Percentiles rank a stretch among this genome's conserved stretches.
phyloP scores from a whole-genome alignment of 2,329 filamentous ascomycete species.

The Aspergillus neotritici region DNA sequence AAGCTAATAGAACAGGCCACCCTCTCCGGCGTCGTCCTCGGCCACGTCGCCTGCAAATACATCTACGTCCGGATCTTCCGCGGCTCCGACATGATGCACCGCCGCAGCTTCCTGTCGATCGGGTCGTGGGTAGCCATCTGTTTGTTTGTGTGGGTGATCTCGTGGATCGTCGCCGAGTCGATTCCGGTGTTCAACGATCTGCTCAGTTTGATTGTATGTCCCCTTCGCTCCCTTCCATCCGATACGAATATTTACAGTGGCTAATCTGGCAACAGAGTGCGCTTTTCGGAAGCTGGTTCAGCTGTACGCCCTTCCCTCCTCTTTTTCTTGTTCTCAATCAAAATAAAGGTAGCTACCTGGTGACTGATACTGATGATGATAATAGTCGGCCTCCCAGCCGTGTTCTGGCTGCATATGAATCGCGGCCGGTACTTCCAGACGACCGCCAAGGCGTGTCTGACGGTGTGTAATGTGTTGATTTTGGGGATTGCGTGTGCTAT shows the following conservation, averaged over 20 bases:
- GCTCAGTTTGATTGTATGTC: conserved; percentile 50
- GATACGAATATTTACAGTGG: too few species aligned
- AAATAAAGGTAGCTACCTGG: not conserved
- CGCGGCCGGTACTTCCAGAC: conserved; percentile 35
- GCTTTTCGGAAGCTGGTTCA: conserved; percentile 63
- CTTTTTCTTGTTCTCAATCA: too few species aligned
- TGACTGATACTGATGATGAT: too few species aligned
- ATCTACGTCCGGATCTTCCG: conserved; percentile 60
- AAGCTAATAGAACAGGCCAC: conserved; percentile 44
- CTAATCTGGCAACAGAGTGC: conserved; percentile 30
- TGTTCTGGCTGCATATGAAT: conserved; percentile 48
- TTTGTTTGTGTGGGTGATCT: conserved; percentile 51
- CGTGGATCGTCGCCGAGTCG: conserved; percentile 62
- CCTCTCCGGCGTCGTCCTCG: conserved; percentile 64
- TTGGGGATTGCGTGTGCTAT: conserved; percentile 29
- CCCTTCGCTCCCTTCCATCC: too few species aligned
- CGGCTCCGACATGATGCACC: conserved; percentile 50
- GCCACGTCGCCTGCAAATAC: conserved; percentile 60
- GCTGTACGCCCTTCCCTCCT: conserved; percentile 28
- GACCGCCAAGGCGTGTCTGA: conserved; percentile 40
- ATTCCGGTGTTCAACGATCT: conserved; percentile 65
- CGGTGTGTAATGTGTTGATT: conserved; percentile 40
- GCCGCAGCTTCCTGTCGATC: conserved; percentile 46
- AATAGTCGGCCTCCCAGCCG: conserved; percentile 37
- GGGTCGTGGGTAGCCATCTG: conserved; percentile 56